Evolutionary conservation across 208 protist species (phyloP), one percentile per base, ranked within the genome.

Genomic region (Wallacemonas rigidus): DNA sequence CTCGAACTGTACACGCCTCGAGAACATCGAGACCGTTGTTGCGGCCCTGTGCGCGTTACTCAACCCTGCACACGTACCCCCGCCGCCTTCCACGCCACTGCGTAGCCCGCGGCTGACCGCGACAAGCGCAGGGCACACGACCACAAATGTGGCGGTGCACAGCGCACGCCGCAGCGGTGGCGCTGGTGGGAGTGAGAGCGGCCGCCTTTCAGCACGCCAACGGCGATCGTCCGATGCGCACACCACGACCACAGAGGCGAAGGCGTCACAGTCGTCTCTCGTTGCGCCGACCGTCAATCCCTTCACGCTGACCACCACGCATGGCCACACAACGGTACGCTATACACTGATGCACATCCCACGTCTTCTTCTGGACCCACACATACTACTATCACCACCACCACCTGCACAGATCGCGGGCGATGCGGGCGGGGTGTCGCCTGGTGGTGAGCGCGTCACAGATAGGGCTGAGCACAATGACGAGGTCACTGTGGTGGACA

Each of bases 21-120:
- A 93, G 69, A 79, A 77, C 26, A 78, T 88, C 8, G 90, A 95
- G 77, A 82, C 83, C 55, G 70, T 95, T 60, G 80, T 95, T 12
- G 86, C 82, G 3, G 88, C 86, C 26, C 80, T 95, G n/a, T 79
- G 85, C 65, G 83, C 78, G 44, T 68, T 95, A 53, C 71, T 90
- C 62, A 67, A 80, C 17, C 90, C 83, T 45, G 54, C 73, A 9
- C 62, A 69, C 43, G 7, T 57, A 8, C 12, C 69, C 40, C 43
- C 62, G 1, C 48, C 61, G 9, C 26, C 65, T 6, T 17, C 67
- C 35, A 26, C 50, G 35, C 2, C 58, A 26, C 36, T 43, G 38
- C 17, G 57, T 38, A 44, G 57, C 57, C 53, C 53, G 5, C 53
- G 53, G 11, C 43, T 57, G 8, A 36, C n/a, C 11, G 41, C 64